These are phyloP conservation scores for Phialocephala sp. DNA, from an alignment of 2,329 filamentous ascomycete genomes.

Conservation along the genomic window DNA sequence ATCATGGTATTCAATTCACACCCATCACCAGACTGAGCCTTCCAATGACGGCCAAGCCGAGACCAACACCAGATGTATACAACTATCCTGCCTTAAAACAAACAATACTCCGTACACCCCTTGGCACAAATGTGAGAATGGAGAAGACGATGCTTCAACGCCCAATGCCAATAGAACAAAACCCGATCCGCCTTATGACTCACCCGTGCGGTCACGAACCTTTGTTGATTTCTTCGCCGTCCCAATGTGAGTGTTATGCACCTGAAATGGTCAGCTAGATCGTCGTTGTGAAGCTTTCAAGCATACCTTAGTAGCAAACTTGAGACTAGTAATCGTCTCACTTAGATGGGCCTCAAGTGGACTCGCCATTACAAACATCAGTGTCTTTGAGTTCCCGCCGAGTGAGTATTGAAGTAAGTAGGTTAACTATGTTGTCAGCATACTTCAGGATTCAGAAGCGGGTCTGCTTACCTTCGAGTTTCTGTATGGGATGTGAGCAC, in stretches of 20 bases:
- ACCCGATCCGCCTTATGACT: slow-evolving; percentile 11
- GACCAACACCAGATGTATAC: slow-evolving; percentile 24
- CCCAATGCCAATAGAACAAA: slow-evolving; percentile 28
- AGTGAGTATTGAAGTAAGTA: slow-evolving; percentile 94
- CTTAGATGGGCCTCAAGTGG: slow-evolving; percentile 88
- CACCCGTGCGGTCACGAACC: slow-evolving; percentile 47
- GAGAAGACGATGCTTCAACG: slow-evolving; percentile 21
- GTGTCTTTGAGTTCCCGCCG: slow-evolving; percentile 93
- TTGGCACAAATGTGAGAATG: slow-evolving; percentile 2
- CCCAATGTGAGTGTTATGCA: slow-evolving; percentile 90
- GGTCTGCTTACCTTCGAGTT: slow-evolving; percentile 79
- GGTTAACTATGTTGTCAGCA: slow-evolving; percentile 64
- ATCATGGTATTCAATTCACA: slow-evolving; percentile 6
- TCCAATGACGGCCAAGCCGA: not conserved
- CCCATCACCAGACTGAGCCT: not conserved
- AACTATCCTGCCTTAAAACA: slow-evolving; percentile 21
- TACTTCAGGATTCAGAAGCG: not conserved
- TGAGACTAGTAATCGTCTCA: slow-evolving; percentile 92
- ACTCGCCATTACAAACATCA: slow-evolving; percentile 99
- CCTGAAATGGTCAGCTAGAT: slow-evolving; percentile 49
- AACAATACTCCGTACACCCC: slow-evolving; percentile 23
- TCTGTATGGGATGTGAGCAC: slow-evolving; percentile 85
- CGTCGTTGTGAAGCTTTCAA: slow-evolving; percentile 21
- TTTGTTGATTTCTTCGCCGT: slow-evolving; percentile 80
- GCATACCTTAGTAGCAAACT: slow-evolving; percentile 90